Conservation (phyloP, 2,329 filamentous ascomycete species). For the Teratosphaeriaceae sp. region DNA sequence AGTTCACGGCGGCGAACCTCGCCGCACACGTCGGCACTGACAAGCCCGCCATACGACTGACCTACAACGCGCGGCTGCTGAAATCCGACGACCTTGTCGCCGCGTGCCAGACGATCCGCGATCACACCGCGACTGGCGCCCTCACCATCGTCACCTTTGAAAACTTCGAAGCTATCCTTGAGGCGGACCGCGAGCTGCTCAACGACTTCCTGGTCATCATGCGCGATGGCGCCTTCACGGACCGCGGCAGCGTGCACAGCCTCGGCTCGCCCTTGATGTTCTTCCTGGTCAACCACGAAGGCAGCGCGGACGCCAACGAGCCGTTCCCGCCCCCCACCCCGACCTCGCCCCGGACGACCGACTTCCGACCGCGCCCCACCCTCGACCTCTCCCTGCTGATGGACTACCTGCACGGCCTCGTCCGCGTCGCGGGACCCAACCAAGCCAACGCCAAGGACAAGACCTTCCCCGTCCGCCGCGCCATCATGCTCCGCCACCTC, state of each 20-base stretch:
- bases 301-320: slow-evolving; percentile 2
- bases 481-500: slow-evolving; percentile 28
- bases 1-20: slow-evolving; percentile 26
- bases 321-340: slow-evolving; percentile 16
- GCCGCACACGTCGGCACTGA: slow-evolving; percentile 19
- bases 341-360: slow-evolving; percentile 15
- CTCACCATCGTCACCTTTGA: slow-evolving; percentile 26
- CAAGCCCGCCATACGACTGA: slow-evolving; percentile 17
- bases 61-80: slow-evolving; percentile 24
- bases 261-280: slow-evolving; percentile 26
- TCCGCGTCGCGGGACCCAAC: slow-evolving; percentile 26
- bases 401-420: slow-evolving; percentile 27
- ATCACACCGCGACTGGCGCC: slow-evolving; percentile 20
- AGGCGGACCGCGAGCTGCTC: slow-evolving; percentile 19
- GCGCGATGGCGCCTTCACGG: slow-evolving; percentile 25
- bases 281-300: slow-evolving; percentile 27
- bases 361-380: slow-evolving; percentile 14
- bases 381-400: slow-evolving; percentile 24
- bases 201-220: slow-evolving; percentile 26
- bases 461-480: slow-evolving; percentile 25
- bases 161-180: slow-evolving; percentile 26
- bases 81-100: slow-evolving; percentile 21
- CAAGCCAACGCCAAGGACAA: slow-evolving; percentile 22
- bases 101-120: slow-evolving; percentile 26
- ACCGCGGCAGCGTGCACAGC: slow-evolving; percentile 20